Percentiles rank a stretch among this genome's conserved stretches.
Conservation (phyloP, 2,329 filamentous ascomycete genomes). For the Hirsutella thompsonii region DNA sequence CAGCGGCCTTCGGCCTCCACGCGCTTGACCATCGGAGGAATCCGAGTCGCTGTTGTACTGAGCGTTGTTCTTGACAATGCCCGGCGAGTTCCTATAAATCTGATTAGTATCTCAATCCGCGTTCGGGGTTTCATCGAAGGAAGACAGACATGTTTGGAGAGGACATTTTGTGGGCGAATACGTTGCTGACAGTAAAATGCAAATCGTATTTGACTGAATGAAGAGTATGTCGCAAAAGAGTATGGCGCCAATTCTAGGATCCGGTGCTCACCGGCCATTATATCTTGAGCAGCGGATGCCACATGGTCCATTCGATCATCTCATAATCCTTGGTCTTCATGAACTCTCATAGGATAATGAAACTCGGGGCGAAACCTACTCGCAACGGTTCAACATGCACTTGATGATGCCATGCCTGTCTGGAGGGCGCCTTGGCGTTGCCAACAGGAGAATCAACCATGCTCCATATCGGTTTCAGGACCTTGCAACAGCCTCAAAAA, state of each 20-base stretch:
- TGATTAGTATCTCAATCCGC: neutral
- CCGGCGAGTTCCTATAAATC: neutral
- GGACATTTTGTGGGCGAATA: neutral
- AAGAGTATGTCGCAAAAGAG: too few relatives aligned
- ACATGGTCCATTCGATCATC: neutral
- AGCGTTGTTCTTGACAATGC: constrained; percentile 9
- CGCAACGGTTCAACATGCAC: neutral
- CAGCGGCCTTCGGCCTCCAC: constrained; percentile 13
- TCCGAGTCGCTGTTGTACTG: constrained; percentile 16
- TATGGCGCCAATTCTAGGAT: too few relatives aligned
- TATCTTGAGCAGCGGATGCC: too few relatives aligned
- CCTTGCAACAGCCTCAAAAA: too few relatives aligned
- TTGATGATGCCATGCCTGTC: neutral
- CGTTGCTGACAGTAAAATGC: neutral
- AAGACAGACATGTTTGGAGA: neutral
- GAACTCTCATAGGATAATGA: neutral
- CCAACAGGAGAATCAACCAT: too few relatives aligned
- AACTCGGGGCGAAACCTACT: neutral
- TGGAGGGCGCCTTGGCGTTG: too few relatives aligned
- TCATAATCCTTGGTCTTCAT: neutral
- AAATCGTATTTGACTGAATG: neutral
- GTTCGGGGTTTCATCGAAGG: neutral
- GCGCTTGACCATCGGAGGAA: constrained; percentile 17
- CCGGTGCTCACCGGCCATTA: too few relatives aligned
- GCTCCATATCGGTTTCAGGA: too few relatives aligned